Base-by-base conservation (phyloP, 306 rosid species). In the Lathyrus oleraceus region DNA sequence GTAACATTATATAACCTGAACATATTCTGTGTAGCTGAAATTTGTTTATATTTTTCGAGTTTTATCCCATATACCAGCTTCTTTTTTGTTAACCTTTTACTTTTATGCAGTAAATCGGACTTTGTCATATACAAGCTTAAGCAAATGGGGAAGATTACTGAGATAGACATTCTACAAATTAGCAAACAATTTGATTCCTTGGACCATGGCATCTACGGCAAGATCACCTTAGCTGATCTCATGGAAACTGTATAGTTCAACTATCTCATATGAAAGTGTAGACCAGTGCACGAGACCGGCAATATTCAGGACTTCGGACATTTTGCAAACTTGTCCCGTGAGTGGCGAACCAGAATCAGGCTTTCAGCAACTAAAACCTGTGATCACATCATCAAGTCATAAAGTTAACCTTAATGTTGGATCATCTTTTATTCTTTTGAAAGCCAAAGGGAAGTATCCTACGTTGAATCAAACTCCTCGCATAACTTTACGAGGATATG, bases 121-220 rank as follows among this genome's bases (percentile, higher is more conserved):
- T 88, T 84, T 74, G 70, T 88, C 13, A 60, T 88, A 71, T 86
- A 79, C 90, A 91, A 88, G 90, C 95, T 91, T 10, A 91, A 61
- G 79, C 75, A 85, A 87, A 86, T 91, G 92, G 88, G 90, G 15
- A 91, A 65, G 78, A 78, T 86, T 61, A 16, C 85, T 19, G 84
- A 88, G 63, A 78, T 38, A 28, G 90, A 88, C 67, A 88, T 86
- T 53, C 35, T 49, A 36, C 85, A 70, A 63, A 81, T 91, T 14
- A 48, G 83, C 76, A 83, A 67, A 30, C 83, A 86, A 74, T 88
- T 86, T 81, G 97, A 88, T 74, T 78, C 84, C 10, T 52, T 85
- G 67, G 87, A 77, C 16, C 80, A 47, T 25, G 70, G 74, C 76
- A 82, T 76, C 17, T 25, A 58, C 76, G 92, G 85, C 40, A 91